phyloP scores from a whole-genome alignment of 2,329 filamentous ascomycete genomes.

The Periconia sp. region DNA sequence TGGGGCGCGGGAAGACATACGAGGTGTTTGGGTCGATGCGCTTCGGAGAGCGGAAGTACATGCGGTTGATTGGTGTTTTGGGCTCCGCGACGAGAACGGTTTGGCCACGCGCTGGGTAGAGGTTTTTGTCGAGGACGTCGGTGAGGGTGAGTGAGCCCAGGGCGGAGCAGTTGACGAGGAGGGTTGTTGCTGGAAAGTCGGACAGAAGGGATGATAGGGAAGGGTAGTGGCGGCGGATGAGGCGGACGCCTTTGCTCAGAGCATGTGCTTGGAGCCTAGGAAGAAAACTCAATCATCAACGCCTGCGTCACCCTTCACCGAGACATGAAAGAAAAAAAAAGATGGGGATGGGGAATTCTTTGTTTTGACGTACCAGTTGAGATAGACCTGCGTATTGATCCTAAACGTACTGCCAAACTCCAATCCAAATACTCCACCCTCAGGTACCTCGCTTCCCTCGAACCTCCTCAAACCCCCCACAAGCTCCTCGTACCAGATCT shows the following conservation, averaged over 20 bases:
- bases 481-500: slow-evolving; percentile 51
- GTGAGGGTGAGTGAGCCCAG: slow-evolving; percentile 76
- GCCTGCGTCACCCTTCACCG: slow-evolving; percentile 4
- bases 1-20: slow-evolving; percentile 53
- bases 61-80: slow-evolving; percentile 41
- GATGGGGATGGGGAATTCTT: no score
- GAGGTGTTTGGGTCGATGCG: slow-evolving; percentile 51
- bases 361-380: slow-evolving; percentile 38
- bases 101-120: slow-evolving; percentile 81
- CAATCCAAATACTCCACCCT: slow-evolving; percentile 45
- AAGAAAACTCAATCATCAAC: no score
- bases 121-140: slow-evolving; percentile 77
- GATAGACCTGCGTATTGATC: slow-evolving; percentile 46
- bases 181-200: slow-evolving; percentile 67
- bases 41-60: slow-evolving; percentile 51
- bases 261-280: slow-evolving; percentile 65
- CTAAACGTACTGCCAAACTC: slow-evolving; percentile 45
- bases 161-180: slow-evolving; percentile 86
- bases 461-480: slow-evolving; percentile 45
- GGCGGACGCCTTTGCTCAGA: slow-evolving; percentile 70
- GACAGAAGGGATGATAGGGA: slow-evolving; percentile 73
- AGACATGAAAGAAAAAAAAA: background rate
- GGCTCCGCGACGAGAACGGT: slow-evolving; percentile 72
- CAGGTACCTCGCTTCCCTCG: slow-evolving; percentile 35
- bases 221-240: slow-evolving; percentile 50